Percentiles rank a stretch among this genome's conserved stretches.
Conservation (phyloP, 192 early-diverging fungal species). For the Coemansia sp. region DNA sequence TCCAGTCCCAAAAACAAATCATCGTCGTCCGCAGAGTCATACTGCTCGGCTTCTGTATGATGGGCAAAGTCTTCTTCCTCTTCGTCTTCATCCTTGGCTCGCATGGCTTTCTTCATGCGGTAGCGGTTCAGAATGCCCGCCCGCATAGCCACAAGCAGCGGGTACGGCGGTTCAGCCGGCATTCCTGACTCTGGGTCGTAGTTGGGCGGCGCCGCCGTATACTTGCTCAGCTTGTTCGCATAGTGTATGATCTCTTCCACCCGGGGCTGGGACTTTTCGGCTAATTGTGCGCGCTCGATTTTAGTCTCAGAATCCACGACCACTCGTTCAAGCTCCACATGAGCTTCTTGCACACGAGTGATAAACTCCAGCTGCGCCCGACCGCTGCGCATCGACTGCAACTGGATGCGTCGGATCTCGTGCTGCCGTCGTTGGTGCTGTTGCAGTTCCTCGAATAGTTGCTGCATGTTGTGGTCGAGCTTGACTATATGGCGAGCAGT, state of each 20-base stretch:
- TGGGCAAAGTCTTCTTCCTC: conserved; percentile 31
- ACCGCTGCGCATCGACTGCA: conserved; percentile 33
- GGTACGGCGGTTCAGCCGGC: conserved; percentile 53
- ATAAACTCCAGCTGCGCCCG: conserved; percentile 41
- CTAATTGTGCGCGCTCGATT: conserved; percentile 11
- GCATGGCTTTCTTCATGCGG: conserved; percentile 24
- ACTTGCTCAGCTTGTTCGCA: conserved; percentile 54
- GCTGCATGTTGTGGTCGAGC: conserved; percentile 37
- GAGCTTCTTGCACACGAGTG: conserved; percentile 39
- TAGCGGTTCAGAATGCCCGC: conserved; percentile 49
- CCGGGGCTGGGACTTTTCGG: conserved; percentile 14
- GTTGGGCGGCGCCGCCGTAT: conserved; percentile 55
- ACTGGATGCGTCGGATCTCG: conserved; percentile 37
- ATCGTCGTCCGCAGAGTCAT: conserved; percentile 44
- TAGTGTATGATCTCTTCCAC: conserved; percentile 51
- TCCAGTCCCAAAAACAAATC: conserved; percentile 53
- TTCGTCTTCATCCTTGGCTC: conserved; percentile 16
- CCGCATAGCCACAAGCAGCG: conserved; percentile 51
- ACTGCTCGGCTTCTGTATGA: conserved; percentile 34
- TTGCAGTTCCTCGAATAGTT: conserved; percentile 29
- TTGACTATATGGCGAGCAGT: conserved; percentile 12
- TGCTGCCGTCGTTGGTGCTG: conserved; percentile 47
- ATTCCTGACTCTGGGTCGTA: conserved; percentile 36
- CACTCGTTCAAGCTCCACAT: conserved; percentile 26
- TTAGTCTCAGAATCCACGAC: conserved; percentile 29